Base-by-base conservation (phyloP, 176 grass and related monocot species). In the Carex cristatella region DNA sequence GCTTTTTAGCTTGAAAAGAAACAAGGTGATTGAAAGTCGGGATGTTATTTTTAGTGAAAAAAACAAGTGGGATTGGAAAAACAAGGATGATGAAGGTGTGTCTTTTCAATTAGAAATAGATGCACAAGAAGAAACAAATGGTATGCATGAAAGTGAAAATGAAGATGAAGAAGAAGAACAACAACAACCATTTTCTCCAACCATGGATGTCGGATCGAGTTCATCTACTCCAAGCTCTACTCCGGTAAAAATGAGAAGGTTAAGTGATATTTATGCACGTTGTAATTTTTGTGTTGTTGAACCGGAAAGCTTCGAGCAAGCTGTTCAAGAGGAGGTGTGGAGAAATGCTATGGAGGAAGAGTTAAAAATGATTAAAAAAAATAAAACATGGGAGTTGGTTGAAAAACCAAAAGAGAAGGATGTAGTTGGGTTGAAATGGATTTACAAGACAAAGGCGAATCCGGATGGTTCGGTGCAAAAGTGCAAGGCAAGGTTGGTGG, bases 21-120 rank as follows among this genome's bases (percentile, higher is more conserved):
- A 85, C n/a, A 86, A 81, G 0, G 9, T 86, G 5, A 57, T 46
- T 10, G 27, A 80, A 10, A 86, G 76, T 67, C 27, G 76, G 10
- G 62, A 86, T 86, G 63, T 81, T 13, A 69, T 68, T 14, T 81
- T 86, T 35, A 4, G 53, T 64, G 71, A n/a, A n/a, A 86, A 55
- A 61, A 86, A 32, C 1, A 65, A 33, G 27, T 86, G 60, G 76
- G 30, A 61, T 59, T 85, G 7, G 27, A 76, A 61, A 37, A 14
- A 6, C n/a, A n/a, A n/a, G 32, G 2, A 35, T 12, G 35, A 40
- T 0, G 66, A 35, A 48, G 7, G 4, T 44, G n/a, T 73, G 61
- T 5, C 9, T 32, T 59, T 84, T 1, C 33, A 1, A 35, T 35
- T 35, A 35, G 3, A 35, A 35, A 35, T 35, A 2, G 33, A 35